These are phyloP conservation scores for Blastomyces gilchristii DNA, from an alignment of 2,329 filamentous ascomycete genomes.

Conservation along the genomic window DNA sequence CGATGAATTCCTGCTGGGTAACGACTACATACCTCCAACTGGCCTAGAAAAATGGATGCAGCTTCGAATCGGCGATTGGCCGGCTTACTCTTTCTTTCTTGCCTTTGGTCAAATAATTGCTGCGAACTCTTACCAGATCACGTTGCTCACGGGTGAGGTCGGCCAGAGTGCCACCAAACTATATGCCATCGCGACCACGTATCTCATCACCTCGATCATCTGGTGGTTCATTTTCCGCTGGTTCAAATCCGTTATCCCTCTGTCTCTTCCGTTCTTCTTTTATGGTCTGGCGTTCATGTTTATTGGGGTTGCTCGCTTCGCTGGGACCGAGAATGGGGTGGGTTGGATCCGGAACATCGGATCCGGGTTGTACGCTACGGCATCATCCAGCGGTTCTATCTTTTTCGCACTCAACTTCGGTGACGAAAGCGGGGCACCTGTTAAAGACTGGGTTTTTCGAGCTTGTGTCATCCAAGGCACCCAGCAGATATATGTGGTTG, in stretches of 20 bases:
- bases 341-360: slow-evolving; percentile 52
- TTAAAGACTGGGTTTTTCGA: slow-evolving; percentile 57
- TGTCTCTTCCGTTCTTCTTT: slow-evolving; percentile 53
- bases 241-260: slow-evolving; percentile 46
- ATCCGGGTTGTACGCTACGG: slow-evolving; percentile 51
- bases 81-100: slow-evolving; percentile 51
- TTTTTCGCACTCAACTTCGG: slow-evolving; percentile 60
- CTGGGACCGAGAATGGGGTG: slow-evolving; percentile 29
- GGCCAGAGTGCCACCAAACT: slow-evolving; percentile 50
- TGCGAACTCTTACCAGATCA: slow-evolving; percentile 58
- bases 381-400: slow-evolving; percentile 52
- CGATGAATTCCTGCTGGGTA: slow-evolving; percentile 48
- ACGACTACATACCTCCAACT: slow-evolving; percentile 47
- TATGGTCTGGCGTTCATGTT: slow-evolving; percentile 33
- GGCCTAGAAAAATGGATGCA: slow-evolving; percentile 48
- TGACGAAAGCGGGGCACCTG: slow-evolving; percentile 51
- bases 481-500: slow-evolving; percentile 55
- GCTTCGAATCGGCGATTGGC: slow-evolving; percentile 53
- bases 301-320: slow-evolving; percentile 46
- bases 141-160: slow-evolving; percentile 53
- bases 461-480: slow-evolving; percentile 57
- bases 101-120: slow-evolving; percentile 54
- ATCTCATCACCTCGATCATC: slow-evolving; percentile 46
- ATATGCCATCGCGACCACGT: slow-evolving; percentile 51
- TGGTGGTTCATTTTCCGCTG: slow-evolving; percentile 56